Conservation (phyloP, 495 filamentous ascomycete genomes). For the Darksidea phi region DNA sequence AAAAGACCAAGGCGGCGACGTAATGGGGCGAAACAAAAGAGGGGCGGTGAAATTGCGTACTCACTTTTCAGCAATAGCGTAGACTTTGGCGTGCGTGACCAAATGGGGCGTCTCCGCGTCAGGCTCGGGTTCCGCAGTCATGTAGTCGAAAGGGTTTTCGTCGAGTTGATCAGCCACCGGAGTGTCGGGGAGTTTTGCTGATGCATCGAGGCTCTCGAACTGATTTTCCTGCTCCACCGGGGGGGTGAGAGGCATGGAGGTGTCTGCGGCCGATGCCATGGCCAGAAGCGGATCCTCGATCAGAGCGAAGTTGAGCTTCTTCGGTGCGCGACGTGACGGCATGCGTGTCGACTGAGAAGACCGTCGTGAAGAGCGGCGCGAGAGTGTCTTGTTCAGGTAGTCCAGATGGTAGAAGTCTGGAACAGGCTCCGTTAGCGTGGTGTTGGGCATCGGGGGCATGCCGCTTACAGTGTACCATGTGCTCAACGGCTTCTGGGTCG, state of each 20-base stretch:
- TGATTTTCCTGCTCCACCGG: slow-evolving; percentile 23
- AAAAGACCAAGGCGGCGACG: not conserved
- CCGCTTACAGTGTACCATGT: slow-evolving; percentile 46
- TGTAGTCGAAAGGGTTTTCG: slow-evolving; percentile 28
- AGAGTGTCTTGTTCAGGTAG: slow-evolving; percentile 38
- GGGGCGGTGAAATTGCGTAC: slow-evolving; percentile 12
- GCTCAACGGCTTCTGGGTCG: slow-evolving; percentile 46
- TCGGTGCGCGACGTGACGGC: slow-evolving; percentile 22
- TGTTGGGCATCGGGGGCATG: not conserved
- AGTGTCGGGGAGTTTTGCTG: slow-evolving; percentile 29
- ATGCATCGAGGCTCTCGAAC: slow-evolving; percentile 7
- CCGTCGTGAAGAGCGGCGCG: slow-evolving; percentile 27
- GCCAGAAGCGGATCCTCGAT: slow-evolving; percentile 45
- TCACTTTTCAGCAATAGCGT: slow-evolving; percentile 47
- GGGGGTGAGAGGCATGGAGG: slow-evolving; percentile 23
- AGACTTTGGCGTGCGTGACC: slow-evolving; percentile 43
- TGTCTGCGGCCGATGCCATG: slow-evolving; percentile 31
- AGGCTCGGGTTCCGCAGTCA: slow-evolving; percentile 13
- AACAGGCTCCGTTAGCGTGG: slow-evolving; percentile 7
- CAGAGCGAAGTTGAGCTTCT: slow-evolving; percentile 39
- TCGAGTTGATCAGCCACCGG: slow-evolving; percentile 35
- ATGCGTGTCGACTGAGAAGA: slow-evolving; percentile 32
- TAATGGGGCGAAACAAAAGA: not conserved
- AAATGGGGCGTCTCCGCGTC: slow-evolving; percentile 34
- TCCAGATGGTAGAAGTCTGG: slow-evolving; percentile 49